Conservation (phyloP, 257 asterid species). For the Forsythia suspensa region DNA sequence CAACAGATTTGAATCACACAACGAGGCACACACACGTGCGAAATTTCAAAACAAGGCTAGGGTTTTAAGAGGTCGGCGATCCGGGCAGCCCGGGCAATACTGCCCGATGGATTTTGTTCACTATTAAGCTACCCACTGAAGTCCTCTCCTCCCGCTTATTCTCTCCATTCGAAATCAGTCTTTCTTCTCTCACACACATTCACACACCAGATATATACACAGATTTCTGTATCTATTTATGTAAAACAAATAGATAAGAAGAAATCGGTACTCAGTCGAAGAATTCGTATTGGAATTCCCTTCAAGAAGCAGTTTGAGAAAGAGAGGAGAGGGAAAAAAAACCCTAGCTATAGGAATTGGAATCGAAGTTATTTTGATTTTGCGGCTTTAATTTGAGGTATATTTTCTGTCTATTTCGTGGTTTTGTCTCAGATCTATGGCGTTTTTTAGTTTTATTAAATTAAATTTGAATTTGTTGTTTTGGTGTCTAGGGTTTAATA, state of each 20-base stretch:
- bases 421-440: background rate
- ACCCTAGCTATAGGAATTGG: conserved; percentile 8
- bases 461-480: background rate
- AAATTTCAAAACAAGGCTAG: conserved; percentile 29
- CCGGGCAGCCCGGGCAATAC: conserved; percentile 44
- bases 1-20: background rate
- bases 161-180: conserved; percentile 47
- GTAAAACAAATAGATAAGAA: background rate
- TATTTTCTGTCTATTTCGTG: background rate
- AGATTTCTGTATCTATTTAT: background rate
- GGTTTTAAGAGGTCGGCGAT: conserved; percentile 23
- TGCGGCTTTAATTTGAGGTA: background rate
- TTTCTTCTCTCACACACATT: conserved; percentile 12
- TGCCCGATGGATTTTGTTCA: conserved; percentile 33
- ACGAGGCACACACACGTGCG: conserved; percentile 9
- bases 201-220: background rate
- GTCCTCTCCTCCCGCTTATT: conserved; percentile 61
- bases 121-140: background rate
- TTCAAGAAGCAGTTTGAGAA: background rate
- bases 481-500: background rate
- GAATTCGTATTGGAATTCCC: background rate
- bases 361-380: background rate
- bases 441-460: background rate
- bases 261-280: background rate
- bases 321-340: background rate